Evolutionary conservation across 2,329 filamentous ascomycete species (phyloP), one percentile per base, ranked within the genome.

Genomic region (Biscogniauxia mediterranea): DNA sequence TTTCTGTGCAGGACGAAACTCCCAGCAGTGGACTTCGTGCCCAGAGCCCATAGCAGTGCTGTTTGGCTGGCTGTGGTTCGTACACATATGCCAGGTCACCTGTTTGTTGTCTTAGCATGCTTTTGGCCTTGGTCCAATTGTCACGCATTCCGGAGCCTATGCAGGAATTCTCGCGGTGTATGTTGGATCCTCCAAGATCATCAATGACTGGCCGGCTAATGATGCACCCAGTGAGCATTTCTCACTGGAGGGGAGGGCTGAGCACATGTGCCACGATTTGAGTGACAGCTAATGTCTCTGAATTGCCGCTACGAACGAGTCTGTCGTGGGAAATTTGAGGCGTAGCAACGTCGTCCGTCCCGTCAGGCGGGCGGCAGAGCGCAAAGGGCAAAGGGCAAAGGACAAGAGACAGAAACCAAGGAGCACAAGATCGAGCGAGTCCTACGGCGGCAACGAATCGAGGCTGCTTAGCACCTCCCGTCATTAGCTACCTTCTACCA

Each of bases 341-440:
- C 38, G 38, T 46, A 55, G 62, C 62, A 61, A 59, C 61, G 61
- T 57, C 28, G 7, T 32, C 52, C 58, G 56, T 56, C 56, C 52
- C 58, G 58, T 54, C 62, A 60, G 62, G 64, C 61, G 62, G 64
- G 62, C 64, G 64, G 64, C 62, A 66, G 57, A 50, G 6, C 28
- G 28, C 28, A 32, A 32, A 32, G 28, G 28, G 28, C 28, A 32
- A 32, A 32, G 28, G 28, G 28, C 28, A 32, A 32, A 32, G 28
- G 23, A 6, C 28, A 32, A 32, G 7, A 6, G 7, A 13, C 28
- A 32, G 11, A 32, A 6, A 32, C 28, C 28, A 8, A 32, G 7
- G 28, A 32, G 38, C 38, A 46, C 38, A 46, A n/a, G 15, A n/a
- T n/a, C 11, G 38, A 46, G 15, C 17, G 38, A 46, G 38, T 46